These are phyloP conservation scores for Beta lomatogona DNA, from an alignment of 179 eudicot genomes.

Conservation along the genomic window DNA sequence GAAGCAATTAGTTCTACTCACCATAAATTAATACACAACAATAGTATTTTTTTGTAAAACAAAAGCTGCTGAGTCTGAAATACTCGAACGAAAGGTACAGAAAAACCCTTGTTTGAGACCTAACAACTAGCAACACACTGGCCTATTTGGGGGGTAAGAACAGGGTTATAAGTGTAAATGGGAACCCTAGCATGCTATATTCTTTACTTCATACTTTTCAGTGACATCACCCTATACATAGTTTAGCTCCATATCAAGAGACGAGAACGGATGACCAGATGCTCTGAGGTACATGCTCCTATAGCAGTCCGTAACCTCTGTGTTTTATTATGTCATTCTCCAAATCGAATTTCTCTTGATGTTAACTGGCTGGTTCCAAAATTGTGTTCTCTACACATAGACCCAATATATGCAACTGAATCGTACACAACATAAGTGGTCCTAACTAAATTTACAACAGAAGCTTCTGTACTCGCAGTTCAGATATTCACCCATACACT, in stretches of 20 bases:
- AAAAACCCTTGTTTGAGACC: slow-evolving; percentile 7
- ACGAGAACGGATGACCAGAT: not conserved
- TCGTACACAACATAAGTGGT: slow-evolving; percentile 18
- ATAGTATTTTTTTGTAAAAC: not conserved
- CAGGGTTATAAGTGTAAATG: slow-evolving; percentile 7
- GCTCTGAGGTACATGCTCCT: not conserved
- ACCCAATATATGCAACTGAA: slow-evolving; percentile 32
- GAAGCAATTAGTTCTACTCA: slow-evolving; percentile 24
- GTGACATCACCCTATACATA: slow-evolving; percentile 27
- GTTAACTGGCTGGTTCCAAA: slow-evolving; percentile 33
- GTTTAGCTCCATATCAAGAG: slow-evolving; percentile 27
- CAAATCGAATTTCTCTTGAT: slow-evolving; percentile 9
- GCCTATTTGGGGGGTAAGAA: slow-evolving; percentile 4
- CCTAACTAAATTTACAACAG: slow-evolving; percentile 30
- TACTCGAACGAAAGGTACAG: not conserved
- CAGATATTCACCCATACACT: slow-evolving; percentile 7
- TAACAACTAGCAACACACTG: slow-evolving; percentile 17
- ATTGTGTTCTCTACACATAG: slow-evolving; percentile 33
- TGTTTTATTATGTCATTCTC: slow-evolving; percentile 10
- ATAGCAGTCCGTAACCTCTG: slow-evolving; percentile 23
- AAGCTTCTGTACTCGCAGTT: slow-evolving; percentile 29
- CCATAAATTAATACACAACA: slow-evolving; percentile 26
- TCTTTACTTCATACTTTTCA: slow-evolving; percentile 11
- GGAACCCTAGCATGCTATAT: slow-evolving; percentile 22
- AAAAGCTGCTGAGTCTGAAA: not conserved